Evolutionary conservation across 176 grass and related monocot genomes (phyloP).

Genomic region (Echinochloa phyllopogon): DNA sequence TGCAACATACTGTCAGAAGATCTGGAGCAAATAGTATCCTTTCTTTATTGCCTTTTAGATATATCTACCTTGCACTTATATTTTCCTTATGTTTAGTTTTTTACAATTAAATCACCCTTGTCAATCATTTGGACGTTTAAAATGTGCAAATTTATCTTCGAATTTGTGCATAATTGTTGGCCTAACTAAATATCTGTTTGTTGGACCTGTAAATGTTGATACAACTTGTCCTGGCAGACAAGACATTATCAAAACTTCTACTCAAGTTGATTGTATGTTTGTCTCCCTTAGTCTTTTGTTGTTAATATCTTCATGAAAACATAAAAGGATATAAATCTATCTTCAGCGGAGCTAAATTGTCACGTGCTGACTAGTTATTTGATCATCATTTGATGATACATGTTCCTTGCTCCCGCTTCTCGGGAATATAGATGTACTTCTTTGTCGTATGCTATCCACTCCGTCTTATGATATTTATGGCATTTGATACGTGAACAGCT

Average conservation of each 20-base stretch:
- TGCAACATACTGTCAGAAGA: constrained; percentile 78
- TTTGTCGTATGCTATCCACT: constrained; percentile 5
- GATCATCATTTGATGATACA: background rate
- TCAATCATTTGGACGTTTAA: background rate
- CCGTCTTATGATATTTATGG: background rate
- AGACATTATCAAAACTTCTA: background rate
- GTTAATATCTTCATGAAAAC: background rate
- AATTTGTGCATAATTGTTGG: constrained; percentile 7
- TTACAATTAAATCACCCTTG: background rate
- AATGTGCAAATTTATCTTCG: background rate
- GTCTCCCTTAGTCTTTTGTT: background rate
- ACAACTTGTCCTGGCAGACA: background rate
- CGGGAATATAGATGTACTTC: background rate
- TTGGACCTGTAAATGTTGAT: background rate
- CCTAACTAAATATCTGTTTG: background rate
- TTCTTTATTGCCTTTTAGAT: constrained; percentile 33
- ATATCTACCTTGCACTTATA: background rate
- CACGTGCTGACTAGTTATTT: constrained; percentile 12
- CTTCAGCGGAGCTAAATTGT: background rate
- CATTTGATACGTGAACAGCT: constrained; percentile 28
- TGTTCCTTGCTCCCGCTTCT: background rate
- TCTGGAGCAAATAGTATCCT: constrained; percentile 96
- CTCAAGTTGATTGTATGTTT: background rate
- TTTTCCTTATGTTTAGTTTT: background rate
- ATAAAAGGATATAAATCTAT: background rate